phyloP scores from a whole-genome alignment of 352 stramenopile species.

The Phytophthora tubulina region DNA sequence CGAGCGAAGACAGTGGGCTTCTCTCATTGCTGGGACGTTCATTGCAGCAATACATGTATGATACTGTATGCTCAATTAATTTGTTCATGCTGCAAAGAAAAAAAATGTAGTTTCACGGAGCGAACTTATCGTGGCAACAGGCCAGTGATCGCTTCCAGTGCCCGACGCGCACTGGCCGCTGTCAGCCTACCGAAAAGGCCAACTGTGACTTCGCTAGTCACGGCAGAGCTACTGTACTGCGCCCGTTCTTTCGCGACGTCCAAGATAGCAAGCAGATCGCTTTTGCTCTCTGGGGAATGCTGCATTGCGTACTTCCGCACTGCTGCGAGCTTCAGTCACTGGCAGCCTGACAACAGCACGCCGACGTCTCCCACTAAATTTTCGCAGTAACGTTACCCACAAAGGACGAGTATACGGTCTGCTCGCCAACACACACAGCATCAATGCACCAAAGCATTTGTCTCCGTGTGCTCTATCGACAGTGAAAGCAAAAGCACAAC shows the following conservation, averaged over 20 bases:
- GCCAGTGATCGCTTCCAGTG: no score
- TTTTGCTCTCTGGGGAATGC: background rate
- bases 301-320: no score
- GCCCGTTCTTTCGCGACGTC: constrained; percentile 6
- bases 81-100: no score
- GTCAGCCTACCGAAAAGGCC: background rate
- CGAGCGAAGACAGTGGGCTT: no score
- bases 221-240: background rate
- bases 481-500: background rate
- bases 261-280: constrained; percentile 2
- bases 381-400: constrained; percentile 16
- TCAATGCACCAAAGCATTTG: background rate
- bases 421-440: background rate
- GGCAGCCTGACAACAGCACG: constrained; percentile 4
- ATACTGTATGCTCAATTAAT: no score
- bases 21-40: no score
- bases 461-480: background rate
- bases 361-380: constrained; percentile 13
- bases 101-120: no score
- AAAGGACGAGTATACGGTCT: background rate
- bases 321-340: background rate
- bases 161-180: no score
- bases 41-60: no score
- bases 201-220: background rate
- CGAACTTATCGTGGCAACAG: no score